Base-by-base conservation (phyloP, 805 yeast genomes). In the Starmerella floricola region DNA sequence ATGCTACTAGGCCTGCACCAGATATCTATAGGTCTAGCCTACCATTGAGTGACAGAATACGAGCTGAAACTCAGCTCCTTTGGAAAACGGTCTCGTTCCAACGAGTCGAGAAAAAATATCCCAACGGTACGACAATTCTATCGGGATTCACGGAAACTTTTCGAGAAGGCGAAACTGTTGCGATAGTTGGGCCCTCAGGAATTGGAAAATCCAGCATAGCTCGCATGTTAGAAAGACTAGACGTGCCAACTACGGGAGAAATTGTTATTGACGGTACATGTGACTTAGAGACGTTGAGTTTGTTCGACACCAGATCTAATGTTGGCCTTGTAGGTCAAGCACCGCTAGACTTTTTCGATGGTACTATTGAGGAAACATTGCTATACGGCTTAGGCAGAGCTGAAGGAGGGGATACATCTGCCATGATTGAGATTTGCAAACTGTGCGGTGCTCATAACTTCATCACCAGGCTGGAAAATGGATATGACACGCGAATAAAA, bases 181-280 rank as follows among this genome's bases (percentile, higher is more conserved):
- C 83, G 0, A 59, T 91, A 1, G 73, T 78, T 3, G 99, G 98
- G 0, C 75, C 72, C 28, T 83, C 96, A 2, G 99, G 99, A 0
- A 71, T 79, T 12, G 99, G 99, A 0, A 91, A 91, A 59, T 80
- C 95, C 0, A 85, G 97, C 0, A 47, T 88, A 1, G 61, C 75
- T 0, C 64, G 69, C 1, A 51, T 87, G 11, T 48, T 87, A 0
- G 59, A 76, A 1, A 64, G 79, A 38, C 59, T 87, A 1, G 74
- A 74, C 46, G 57, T 57, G 1, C 62, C 67, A 2, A 50, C 60
- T 2, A 49, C 60, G 0, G 69, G 73, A 0, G 40, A 61, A 0
- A 61, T 79, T 2, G 52, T 55, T 8, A 47, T 79, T 8, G 72
- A 67, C 31, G 75, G 71, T 0, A 49, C 53, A 2, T 39, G 44